Evolutionary conservation across 495 filamentous ascomycete species (phyloP).

Genomic region (Delitschia confertaspora): DNA sequence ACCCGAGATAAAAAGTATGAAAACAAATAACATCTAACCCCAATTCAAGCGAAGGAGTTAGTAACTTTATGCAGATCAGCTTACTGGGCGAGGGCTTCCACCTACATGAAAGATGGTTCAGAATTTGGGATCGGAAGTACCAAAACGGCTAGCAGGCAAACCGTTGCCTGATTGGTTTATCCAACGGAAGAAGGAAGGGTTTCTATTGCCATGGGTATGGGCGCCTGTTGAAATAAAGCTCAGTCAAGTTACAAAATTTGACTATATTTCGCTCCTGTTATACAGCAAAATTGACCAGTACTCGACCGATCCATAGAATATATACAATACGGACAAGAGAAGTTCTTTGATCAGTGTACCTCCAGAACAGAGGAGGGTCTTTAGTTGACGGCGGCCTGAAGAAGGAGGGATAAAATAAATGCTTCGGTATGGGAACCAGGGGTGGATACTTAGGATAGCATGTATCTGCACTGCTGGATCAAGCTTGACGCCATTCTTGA

Average conservation of each 20-base stretch:
- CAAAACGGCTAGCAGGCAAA: no score
- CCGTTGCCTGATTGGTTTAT: no score
- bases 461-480: background rate
- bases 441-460: no score
- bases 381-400: background rate
- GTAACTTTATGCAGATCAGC: background rate
- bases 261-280: no score
- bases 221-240: no score
- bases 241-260: no score
- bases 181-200: no score
- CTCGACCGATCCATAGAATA: background rate
- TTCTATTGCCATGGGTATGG: no score
- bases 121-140: background rate
- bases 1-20: no score
- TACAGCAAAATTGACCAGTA: background rate
- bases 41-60: no score
- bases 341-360: background rate
- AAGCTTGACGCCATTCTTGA: background rate
- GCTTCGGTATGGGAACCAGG: no score
- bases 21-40: no score
- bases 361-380: background rate
- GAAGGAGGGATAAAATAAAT: background rate
- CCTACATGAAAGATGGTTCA: conserved; percentile 1
- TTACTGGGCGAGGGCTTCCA: background rate
- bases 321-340: conserved; percentile 4